phyloP scores from a whole-genome alignment of 805 yeast species.

The Ogataea kodamae region DNA sequence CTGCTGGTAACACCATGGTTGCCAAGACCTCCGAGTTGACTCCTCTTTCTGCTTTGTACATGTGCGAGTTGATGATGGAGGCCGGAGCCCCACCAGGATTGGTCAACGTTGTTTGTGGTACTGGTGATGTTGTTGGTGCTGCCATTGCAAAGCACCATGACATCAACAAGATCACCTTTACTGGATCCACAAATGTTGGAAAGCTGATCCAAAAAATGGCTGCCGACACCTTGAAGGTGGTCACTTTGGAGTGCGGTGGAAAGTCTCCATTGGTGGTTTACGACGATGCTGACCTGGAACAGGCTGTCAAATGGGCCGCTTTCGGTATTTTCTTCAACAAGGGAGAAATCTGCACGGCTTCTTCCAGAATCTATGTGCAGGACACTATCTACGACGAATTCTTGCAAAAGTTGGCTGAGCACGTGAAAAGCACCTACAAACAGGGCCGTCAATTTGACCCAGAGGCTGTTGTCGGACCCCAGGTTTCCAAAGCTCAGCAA shows the following conservation, averaged over 20 bases:
- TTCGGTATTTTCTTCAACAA: slow-evolving; percentile 87
- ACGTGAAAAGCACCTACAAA: slow-evolving; percentile 52
- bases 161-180: slow-evolving; percentile 62
- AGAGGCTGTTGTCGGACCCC: slow-evolving; percentile 85
- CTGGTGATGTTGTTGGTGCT: slow-evolving; percentile 58
- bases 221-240: slow-evolving; percentile 81
- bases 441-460: slow-evolving; percentile 81
- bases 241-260: slow-evolving; percentile 94
- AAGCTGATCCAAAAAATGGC: slow-evolving; percentile 77
- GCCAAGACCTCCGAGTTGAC: slow-evolving; percentile 65
- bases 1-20: slow-evolving; percentile 62
- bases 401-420: slow-evolving; percentile 52
- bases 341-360: slow-evolving; percentile 96
- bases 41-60: slow-evolving; percentile 60
- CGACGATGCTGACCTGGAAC: slow-evolving; percentile 76
- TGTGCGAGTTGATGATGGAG: slow-evolving; percentile 50
- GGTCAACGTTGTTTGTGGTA: slow-evolving; percentile 58
- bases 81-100: slow-evolving; percentile 67
- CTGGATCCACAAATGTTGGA: slow-evolving; percentile 73
- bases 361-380: slow-evolving; percentile 87
- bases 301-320: slow-evolving; percentile 71
- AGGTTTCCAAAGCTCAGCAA: slow-evolving; percentile 76
- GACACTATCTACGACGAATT: slow-evolving; percentile 79
- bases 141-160: slow-evolving; percentile 54
- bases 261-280: slow-evolving; percentile 90